Percentiles rank a stretch among this genome's conserved stretches.
These are phyloP conservation scores for Lobosporangium transversale DNA, from an alignment of 192 early-diverging fungal genomes.

Conservation along the genomic window DNA sequence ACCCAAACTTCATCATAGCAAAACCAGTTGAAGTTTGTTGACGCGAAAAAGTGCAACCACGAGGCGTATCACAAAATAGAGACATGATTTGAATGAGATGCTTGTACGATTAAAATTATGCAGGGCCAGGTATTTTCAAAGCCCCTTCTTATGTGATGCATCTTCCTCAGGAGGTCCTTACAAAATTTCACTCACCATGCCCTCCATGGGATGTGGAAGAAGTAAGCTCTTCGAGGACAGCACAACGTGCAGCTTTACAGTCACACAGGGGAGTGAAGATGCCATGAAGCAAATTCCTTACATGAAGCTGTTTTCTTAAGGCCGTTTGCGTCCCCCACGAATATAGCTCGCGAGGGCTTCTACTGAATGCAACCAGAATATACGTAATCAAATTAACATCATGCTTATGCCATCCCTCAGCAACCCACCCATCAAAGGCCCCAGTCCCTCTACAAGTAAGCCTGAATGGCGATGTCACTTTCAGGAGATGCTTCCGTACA, in stretches of 20 bases:
- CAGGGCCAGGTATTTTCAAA: too few species aligned
- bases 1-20: too few species aligned
- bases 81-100: too few species aligned
- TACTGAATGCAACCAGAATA: conserved; percentile 30
- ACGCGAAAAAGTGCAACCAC: too few species aligned
- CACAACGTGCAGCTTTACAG: conserved; percentile 48
- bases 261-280: conserved; percentile 44
- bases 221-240: too few species aligned
- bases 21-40: too few species aligned
- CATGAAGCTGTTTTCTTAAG: conserved; percentile 58
- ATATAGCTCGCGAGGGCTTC: conserved; percentile 28
- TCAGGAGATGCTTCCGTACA: conserved; percentile 40
- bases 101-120: too few species aligned
- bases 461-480: conserved; percentile 37
- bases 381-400: conserved; percentile 20
- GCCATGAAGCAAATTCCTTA: conserved; percentile 54
- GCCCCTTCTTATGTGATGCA: too few species aligned
- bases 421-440: conserved; percentile 11
- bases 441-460: conserved; percentile 17
- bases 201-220: too few species aligned
- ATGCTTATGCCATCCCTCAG: conserved; percentile 28
- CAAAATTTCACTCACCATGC: too few species aligned
- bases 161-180: too few species aligned
- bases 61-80: too few species aligned
- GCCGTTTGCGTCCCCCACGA: conserved; percentile 58